phyloP scores from a whole-genome alignment of 306 rosid genomes.

The Corylus americana region DNA sequence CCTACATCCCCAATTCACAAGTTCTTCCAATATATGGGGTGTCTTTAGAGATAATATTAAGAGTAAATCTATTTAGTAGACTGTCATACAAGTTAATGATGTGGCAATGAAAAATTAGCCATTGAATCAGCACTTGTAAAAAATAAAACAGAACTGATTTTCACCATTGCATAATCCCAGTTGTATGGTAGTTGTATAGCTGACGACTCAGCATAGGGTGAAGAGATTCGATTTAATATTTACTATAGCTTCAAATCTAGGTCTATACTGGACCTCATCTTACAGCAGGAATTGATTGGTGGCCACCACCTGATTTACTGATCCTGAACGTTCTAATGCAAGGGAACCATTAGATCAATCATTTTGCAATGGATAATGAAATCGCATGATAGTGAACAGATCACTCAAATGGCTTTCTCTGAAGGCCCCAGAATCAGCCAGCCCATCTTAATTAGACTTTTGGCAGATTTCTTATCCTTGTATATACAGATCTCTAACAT shows the following conservation, averaged over 20 bases:
- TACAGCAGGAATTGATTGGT: background rate
- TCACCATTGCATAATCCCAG: no score
- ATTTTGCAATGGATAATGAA: background rate
- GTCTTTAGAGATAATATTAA: no score
- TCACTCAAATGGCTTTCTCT: background rate
- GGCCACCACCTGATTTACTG: background rate
- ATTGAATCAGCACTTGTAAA: no score
- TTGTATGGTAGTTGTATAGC: no score
- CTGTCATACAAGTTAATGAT: no score
- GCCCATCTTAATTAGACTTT: background rate
- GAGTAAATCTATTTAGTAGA: no score
- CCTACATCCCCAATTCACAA: background rate
- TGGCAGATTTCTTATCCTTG: background rate
- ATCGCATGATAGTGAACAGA: background rate
- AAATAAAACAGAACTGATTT: no score
- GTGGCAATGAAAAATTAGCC: no score
- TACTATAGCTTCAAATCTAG: background rate
- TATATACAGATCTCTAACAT: background rate
- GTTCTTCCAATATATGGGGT: background rate
- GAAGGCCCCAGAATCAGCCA: background rate
- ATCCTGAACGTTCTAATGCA: background rate
- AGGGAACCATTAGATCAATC: constrained; percentile 6
- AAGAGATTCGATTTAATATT: no score
- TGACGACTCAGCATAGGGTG: no score
- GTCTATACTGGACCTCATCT: background rate